phyloP scores from a whole-genome alignment of 768 basidiomycete genomes.

The Tricholoma saponaceum region DNA sequence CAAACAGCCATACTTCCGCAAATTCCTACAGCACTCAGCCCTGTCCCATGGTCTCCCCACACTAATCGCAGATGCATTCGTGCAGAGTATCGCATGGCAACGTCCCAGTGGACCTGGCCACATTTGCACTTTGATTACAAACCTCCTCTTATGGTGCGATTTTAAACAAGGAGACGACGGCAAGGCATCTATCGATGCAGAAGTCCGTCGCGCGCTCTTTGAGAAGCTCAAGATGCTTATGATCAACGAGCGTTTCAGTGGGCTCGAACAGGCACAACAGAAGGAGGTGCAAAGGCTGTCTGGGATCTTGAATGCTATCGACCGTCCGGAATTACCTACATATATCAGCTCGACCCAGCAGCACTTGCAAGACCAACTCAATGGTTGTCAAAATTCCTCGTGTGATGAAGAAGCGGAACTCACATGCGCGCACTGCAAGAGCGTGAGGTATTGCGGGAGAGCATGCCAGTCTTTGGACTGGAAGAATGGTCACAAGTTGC shows the following conservation, averaged over 20 bases:
- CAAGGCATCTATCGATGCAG: neutral
- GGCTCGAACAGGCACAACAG: neutral
- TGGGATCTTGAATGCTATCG: neutral
- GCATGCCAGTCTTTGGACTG: neutral
- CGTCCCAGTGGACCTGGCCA: neutral
- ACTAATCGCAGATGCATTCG: neutral
- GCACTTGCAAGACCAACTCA: neutral
- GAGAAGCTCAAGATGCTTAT: neutral
- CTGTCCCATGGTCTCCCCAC: neutral
- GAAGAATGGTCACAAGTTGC: neutral
- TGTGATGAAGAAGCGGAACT: neutral
- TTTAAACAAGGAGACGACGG: neutral
- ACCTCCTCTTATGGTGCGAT: neutral
- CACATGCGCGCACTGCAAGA: neutral
- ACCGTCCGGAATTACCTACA: neutral
- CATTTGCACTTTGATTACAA: neutral
- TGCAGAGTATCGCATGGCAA: neutral
- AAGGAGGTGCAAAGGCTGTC: neutral
- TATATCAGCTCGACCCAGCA: neutral
- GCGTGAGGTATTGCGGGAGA: neutral
- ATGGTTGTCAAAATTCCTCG: neutral
- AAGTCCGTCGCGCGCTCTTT: neutral
- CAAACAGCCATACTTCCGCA: neutral
- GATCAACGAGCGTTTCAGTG: neutral
- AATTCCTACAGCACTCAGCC: neutral